These are phyloP conservation scores for Xanthoconium purpureum DNA, from an alignment of 768 basidiomycete genomes.

Conservation along the genomic window DNA sequence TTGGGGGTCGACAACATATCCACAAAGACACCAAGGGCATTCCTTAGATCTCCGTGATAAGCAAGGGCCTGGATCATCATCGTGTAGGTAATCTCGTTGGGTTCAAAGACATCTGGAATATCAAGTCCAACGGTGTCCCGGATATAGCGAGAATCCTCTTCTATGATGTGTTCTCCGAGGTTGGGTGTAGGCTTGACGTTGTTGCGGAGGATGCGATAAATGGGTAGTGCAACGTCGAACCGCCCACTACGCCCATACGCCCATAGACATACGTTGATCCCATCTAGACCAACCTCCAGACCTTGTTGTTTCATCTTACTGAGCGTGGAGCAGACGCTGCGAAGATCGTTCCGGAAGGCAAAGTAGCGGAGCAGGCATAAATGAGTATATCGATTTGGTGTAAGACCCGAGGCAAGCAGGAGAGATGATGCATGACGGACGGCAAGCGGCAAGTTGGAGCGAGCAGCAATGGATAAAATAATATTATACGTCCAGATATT, in stretches of 20 bases:
- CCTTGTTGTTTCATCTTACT: slow-evolving; percentile 48
- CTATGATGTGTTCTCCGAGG: slow-evolving; percentile 34
- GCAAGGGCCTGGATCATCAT: slow-evolving; percentile 66
- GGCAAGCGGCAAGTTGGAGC: slow-evolving; percentile 41
- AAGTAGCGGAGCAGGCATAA: slow-evolving; percentile 59
- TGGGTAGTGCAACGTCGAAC: slow-evolving; percentile 51
- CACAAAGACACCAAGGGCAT: slow-evolving; percentile 54
- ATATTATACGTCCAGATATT: slow-evolving; percentile 71
- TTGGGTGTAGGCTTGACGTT: slow-evolving; percentile 41
- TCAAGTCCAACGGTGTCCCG: slow-evolving; percentile 43
- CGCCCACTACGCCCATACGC: slow-evolving; percentile 55
- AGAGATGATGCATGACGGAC: slow-evolving; percentile 54
- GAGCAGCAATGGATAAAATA: slow-evolving; percentile 60
- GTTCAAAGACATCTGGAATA: slow-evolving; percentile 42
- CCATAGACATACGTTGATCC: slow-evolving; percentile 69
- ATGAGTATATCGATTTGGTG: slow-evolving; percentile 61
- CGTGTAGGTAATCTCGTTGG: slow-evolving; percentile 67
- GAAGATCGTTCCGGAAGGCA: slow-evolving; percentile 43
- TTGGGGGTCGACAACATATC: slow-evolving; percentile 61
- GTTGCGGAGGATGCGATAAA: slow-evolving; percentile 65
- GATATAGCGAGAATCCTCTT: slow-evolving; percentile 39
- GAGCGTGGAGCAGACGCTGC: slow-evolving; percentile 55
- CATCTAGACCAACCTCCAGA: slow-evolving; percentile 57
- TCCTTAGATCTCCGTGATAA: slow-evolving; percentile 63
- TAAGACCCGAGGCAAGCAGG: slow-evolving; percentile 49